Base-by-base conservation (phyloP, 2,329 filamentous ascomycete genomes). In the Epichloe sp. region DNA sequence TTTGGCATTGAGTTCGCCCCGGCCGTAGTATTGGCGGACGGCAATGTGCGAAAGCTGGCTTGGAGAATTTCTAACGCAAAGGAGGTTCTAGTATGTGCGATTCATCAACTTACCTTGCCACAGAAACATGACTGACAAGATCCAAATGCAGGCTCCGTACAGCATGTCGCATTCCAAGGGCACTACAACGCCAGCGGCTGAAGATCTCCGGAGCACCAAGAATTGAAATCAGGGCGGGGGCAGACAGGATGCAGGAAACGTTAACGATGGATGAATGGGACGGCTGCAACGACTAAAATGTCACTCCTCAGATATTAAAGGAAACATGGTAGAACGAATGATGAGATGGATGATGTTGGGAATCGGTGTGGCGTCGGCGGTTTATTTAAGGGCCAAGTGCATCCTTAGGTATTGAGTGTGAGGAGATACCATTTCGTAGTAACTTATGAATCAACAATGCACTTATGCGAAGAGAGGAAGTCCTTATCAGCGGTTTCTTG, bases 41-140 rank as follows among this genome's bases (percentile, higher is more conserved):
- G 93, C 5, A 94, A 84, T 59, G 86, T 97, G 53, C 81, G 78
- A 62, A 95, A 95, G 63, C 72, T 98, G 56, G 89, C 90, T 5
- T 96, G 91, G 90, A 79, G 93, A 62, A 87, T 98, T 56, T 93
- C 86, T 66, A 95, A 95, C 65, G 93, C 93, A 37, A 96, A 96
- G 74, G 88, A 90, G 69, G 93, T 95, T 57, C 68, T 97, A 70
- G 88, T 94, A 73, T 72, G 85, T 77, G 37, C 31, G 21, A 17
- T 44, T 19, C 15, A 21, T 7, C 5, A 10, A 31, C 4, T 31
- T 11, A 31, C 8, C 26, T 31, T 31, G 26, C 26, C 26, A 31
- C 3, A 31, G 8, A 11, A 31, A 31, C 26, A 31, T 11, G 15
- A 17, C 48, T 49, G 17, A 49, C 48, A 23, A 26, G 14, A 23